phyloP scores from a whole-genome alignment of 2,329 filamentous ascomycete genomes.

The Stemphylium beticola region DNA sequence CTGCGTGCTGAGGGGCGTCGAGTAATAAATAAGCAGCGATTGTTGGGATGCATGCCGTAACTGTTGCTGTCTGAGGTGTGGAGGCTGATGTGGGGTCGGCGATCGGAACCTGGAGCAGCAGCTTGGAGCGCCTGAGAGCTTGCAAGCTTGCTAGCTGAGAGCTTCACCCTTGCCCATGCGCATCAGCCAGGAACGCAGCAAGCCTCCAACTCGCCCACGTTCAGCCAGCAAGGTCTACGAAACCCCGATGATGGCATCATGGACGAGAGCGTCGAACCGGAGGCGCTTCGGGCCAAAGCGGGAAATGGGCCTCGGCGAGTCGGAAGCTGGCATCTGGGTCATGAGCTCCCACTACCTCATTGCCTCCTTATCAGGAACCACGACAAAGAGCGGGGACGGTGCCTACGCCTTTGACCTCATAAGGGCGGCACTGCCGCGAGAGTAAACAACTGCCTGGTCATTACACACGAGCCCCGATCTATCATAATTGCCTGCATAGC shows the following conservation, averaged over 20 bases:
- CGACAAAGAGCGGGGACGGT: slow-evolving; percentile 30
- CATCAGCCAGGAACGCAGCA: slow-evolving; percentile 21
- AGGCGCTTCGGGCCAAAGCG: slow-evolving; percentile 28
- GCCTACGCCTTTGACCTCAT: slow-evolving; percentile 35
- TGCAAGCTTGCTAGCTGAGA: slow-evolving; percentile 14
- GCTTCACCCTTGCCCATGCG: slow-evolving; percentile 13
- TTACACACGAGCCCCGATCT: slow-evolving; percentile 26
- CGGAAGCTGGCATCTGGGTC: slow-evolving; percentile 27
- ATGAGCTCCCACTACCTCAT: slow-evolving; percentile 33
- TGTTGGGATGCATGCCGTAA: slow-evolving; percentile 34
- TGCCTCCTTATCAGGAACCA: slow-evolving; percentile 36
- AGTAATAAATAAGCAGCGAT: slow-evolving; percentile 30
- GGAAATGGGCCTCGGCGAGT: slow-evolving; percentile 39
- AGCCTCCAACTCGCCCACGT: slow-evolving; percentile 44
- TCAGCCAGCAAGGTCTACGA: slow-evolving; percentile 41
- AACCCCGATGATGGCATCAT: slow-evolving; percentile 41
- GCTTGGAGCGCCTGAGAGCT: slow-evolving; percentile 12
- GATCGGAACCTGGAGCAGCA: slow-evolving; percentile 14
- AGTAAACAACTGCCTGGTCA: slow-evolving; percentile 24
- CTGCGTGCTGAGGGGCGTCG: slow-evolving; percentile 27
- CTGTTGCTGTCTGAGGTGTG: slow-evolving; percentile 31
- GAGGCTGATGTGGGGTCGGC: slow-evolving; percentile 31
- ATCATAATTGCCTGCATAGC: slow-evolving; percentile 35
- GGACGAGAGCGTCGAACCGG: slow-evolving; percentile 33
- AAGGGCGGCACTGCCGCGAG: slow-evolving; percentile 28